Percentiles rank a stretch among this genome's conserved stretches.
phyloP scores from a whole-genome alignment of 495 filamentous ascomycete species.

The Apodospora peruviana region DNA sequence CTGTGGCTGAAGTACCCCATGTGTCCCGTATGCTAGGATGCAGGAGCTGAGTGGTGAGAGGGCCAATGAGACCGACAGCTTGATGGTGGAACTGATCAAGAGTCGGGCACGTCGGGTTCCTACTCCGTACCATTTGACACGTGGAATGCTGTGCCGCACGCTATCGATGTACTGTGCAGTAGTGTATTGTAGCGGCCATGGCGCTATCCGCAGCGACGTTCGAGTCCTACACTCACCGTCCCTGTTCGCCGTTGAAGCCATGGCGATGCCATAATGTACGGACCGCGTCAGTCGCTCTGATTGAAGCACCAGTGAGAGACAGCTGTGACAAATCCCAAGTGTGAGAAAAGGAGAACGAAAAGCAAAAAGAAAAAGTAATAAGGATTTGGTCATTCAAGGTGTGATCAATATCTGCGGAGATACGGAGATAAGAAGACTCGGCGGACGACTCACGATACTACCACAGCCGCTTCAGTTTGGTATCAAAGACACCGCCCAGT shows the following conservation, averaged over 20 bases:
- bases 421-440: not conserved
- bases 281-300: no score
- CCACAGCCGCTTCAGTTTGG: not conserved
- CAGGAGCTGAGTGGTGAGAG: not conserved
- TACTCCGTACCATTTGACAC: no score
- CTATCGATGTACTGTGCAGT: not conserved
- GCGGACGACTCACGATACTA: not conserved
- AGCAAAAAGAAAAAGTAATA: no score
- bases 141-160: not conserved
- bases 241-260: no score
- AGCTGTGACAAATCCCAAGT: no score
- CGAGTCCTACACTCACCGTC: no score
- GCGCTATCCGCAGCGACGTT: no score
- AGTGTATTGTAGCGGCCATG: no score
- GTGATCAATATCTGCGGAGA: not conserved
- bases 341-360: no score
- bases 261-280: no score
- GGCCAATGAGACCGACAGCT: not conserved
- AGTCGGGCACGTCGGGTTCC: no score
- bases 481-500: not conserved
- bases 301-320: no score
- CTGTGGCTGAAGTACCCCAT: not conserved
- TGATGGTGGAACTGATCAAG: not conserved
- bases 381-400: not conserved
- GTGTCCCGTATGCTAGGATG: not conserved